Evolutionary conservation across 176 grass and related monocot species (phyloP).

Genomic region (Triticum dicoccoides): DNA sequence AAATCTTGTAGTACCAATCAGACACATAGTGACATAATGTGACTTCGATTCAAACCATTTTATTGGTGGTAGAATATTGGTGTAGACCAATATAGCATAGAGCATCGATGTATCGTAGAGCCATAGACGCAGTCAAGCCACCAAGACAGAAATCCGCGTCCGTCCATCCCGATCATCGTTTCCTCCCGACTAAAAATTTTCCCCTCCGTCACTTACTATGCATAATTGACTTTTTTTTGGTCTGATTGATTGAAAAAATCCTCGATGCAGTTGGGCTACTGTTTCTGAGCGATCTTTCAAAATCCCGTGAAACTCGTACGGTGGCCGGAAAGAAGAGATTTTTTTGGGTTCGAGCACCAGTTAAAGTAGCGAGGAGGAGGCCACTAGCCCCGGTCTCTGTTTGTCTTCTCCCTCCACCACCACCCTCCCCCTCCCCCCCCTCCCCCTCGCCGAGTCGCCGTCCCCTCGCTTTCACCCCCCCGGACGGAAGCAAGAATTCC

Average conservation of each 20-base stretch:
- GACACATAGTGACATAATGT: too few species aligned
- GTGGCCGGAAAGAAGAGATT: background rate
- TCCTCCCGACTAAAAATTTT: constrained; percentile 14
- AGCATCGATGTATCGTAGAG: background rate
- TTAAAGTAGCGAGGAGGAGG: constrained; percentile 34
- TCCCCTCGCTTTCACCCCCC: constrained; percentile 44
- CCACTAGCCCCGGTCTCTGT: constrained; percentile 17
- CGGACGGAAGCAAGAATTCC: constrained; percentile 52
- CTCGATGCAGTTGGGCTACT: background rate
- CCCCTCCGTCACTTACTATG: constrained; percentile 2
- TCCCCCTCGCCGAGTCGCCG: constrained; percentile 24
- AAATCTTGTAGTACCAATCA: too few species aligned
- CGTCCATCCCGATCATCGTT: background rate
- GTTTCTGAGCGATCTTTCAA: background rate
- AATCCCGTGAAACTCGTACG: background rate
- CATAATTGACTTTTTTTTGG: background rate
- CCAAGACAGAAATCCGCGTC: constrained; percentile 15
- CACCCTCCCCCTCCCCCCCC: background rate
- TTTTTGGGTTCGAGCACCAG: constrained; percentile 13
- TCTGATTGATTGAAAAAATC: background rate
- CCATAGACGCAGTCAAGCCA: background rate
- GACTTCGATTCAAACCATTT: too few species aligned
- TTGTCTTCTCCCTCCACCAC: background rate
- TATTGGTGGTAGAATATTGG: background rate
- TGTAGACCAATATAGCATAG: background rate